Percentiles rank a stretch among this genome's conserved stretches.
Evolutionary conservation across 306 rosid species (phyloP).

Genomic region (Coriaria nepalensis): DNA sequence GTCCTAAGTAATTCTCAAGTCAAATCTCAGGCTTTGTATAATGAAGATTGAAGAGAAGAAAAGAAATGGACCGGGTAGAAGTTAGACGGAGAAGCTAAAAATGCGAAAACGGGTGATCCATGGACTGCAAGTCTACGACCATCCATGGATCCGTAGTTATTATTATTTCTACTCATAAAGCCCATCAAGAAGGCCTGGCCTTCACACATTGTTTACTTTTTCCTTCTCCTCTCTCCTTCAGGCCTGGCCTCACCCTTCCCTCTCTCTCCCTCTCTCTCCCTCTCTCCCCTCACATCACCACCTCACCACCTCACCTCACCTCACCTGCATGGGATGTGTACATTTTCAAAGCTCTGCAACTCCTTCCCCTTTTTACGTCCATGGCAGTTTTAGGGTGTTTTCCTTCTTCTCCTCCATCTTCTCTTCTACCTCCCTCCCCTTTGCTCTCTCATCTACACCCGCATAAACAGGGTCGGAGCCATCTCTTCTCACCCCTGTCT

Average conservation of each 20-base stretch:
- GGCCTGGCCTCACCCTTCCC: constrained; percentile 4
- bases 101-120: too few relatives aligned
- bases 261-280: constrained; percentile 6
- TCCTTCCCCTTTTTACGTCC: constrained; percentile 23
- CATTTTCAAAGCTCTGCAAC: constrained; percentile 47
- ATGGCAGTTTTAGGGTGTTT: constrained; percentile 32
- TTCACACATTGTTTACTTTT: too few relatives aligned
- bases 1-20: too few relatives aligned
- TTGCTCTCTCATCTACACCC: constrained; percentile 18
- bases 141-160: too few relatives aligned
- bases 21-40: too few relatives aligned
- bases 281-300: background rate
- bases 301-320: constrained; percentile 1
- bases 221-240: constrained; percentile 1
- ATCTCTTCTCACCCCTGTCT: constrained; percentile 13
- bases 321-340: constrained; percentile 17
- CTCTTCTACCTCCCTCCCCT: constrained; percentile 9
- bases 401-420: constrained; percentile 17
- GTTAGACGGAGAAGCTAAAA: too few relatives aligned
- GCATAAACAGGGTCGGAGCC: constrained; percentile 10
- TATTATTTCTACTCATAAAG: too few relatives aligned
- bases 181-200: too few relatives aligned
- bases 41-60: too few relatives aligned
- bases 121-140: too few relatives aligned
- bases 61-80: too few relatives aligned